phyloP scores from a whole-genome alignment of 2,329 filamentous ascomycete species.

The Fusarium verticillioides region DNA sequence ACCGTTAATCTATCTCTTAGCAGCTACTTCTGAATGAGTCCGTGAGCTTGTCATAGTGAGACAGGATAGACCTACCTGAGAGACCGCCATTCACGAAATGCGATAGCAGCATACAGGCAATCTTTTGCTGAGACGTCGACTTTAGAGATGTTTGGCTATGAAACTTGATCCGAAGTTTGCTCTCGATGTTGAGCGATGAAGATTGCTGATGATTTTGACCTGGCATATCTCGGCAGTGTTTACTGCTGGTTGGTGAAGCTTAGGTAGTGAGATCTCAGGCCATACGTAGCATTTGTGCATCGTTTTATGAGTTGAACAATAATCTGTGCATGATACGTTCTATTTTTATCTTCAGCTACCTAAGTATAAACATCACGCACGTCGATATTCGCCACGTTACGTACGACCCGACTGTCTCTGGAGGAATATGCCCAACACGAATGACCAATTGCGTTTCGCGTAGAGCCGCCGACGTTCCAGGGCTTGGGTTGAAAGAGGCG shows the following conservation, averaged over 20 bases:
- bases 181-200: rapidly evolving
- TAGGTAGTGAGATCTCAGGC: not conserved
- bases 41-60: not conserved
- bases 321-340: rapidly evolving
- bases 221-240: not conserved
- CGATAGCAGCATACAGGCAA: not conserved
- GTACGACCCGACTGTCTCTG: not conserved
- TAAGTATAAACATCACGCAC: rapidly evolving
- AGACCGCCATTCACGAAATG: not conserved
- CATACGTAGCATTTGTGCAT: rapidly evolving
- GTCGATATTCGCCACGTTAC: not conserved
- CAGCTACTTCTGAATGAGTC: not conserved
- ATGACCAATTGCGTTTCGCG: not conserved
- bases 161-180: too few species aligned
- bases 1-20: too few species aligned
- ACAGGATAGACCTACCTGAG: not conserved
- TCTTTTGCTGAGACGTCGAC: not conserved
- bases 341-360: not conserved
- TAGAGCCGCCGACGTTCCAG: not conserved
- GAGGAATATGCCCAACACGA: not conserved
- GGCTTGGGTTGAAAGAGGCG: not conserved
- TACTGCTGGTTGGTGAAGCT: not conserved
- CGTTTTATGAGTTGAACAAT: not conserved
- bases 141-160: not conserved
- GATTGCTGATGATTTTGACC: too few species aligned